These are phyloP conservation scores for Fusarium clavum DNA, from an alignment of 2,329 filamentous ascomycete species.

Conservation along the genomic window DNA sequence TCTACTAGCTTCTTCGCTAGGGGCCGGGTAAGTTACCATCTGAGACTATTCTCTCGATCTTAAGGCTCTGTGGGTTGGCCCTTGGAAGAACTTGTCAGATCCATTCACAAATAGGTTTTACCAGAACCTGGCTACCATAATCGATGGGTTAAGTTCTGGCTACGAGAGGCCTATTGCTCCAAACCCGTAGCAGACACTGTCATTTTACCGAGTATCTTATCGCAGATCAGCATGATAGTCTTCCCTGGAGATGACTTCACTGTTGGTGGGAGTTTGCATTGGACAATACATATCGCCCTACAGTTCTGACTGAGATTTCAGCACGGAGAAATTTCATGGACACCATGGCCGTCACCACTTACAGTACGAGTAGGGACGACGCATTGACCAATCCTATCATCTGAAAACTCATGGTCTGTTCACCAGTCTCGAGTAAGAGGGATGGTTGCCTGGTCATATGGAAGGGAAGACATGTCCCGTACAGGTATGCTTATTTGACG, in stretches of 20 bases:
- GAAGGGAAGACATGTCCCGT: background rate
- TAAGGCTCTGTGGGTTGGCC: background rate
- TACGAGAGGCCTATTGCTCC: background rate
- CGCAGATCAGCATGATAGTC: background rate
- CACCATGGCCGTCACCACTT: constrained; percentile 1
- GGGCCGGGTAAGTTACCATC: background rate
- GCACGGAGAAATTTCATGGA: background rate
- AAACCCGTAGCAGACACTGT: background rate
- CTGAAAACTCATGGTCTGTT: background rate
- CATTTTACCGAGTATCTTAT: background rate
- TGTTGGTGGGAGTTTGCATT: background rate
- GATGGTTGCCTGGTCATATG: constrained; percentile 10
- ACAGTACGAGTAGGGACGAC: background rate
- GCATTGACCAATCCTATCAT: constrained; percentile 2
- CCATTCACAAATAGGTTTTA: background rate
- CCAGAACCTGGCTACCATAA: background rate
- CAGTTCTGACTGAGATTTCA: background rate
- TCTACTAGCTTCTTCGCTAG: background rate
- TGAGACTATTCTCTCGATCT: background rate
- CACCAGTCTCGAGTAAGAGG: background rate
- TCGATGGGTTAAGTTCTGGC: background rate
- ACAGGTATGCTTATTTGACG: background rate
- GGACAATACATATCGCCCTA: background rate
- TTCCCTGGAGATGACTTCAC: background rate
- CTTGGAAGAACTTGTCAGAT: background rate